Evolutionary conservation across 495 filamentous ascomycete species (phyloP).

Genomic region (Xylaria sp.): DNA sequence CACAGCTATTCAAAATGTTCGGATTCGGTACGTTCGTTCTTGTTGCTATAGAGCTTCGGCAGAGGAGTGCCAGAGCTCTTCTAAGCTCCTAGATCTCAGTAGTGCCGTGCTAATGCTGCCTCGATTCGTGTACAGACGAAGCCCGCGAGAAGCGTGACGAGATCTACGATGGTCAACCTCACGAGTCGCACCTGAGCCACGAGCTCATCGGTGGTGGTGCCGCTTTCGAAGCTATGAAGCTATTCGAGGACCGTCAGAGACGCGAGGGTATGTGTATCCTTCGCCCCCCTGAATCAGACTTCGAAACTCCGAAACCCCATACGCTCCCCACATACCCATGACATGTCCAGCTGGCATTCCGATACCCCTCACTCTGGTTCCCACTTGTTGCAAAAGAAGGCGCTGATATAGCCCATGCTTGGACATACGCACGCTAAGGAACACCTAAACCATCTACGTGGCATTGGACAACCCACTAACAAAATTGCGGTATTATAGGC

Average conservation of each 20-base stretch:
- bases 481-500: slow-evolving; percentile 50
- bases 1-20: slow-evolving; percentile 40
- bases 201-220: slow-evolving; percentile 78
- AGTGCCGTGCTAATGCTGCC: background rate
- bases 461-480: background rate
- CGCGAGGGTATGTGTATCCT: slow-evolving; percentile 61
- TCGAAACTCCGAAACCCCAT: no score
- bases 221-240: slow-evolving; percentile 81
- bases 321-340: background rate
- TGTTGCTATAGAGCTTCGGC: background rate
- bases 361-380: background rate
- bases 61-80: background rate
- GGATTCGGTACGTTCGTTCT: slow-evolving; percentile 44
- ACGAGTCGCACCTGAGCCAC: slow-evolving; percentile 72
- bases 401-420: no score
- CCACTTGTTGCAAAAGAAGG: background rate
- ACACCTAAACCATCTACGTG: background rate
- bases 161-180: slow-evolving; percentile 58
- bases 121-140: slow-evolving; percentile 37
- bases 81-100: background rate
- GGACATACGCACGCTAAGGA: background rate
- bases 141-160: slow-evolving; percentile 63
- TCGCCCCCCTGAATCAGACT: background rate
- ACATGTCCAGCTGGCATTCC: background rate
- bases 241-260: slow-evolving; percentile 78